phyloP scores from a whole-genome alignment of 257 asterid species.

The Anisodus acutangulus region DNA sequence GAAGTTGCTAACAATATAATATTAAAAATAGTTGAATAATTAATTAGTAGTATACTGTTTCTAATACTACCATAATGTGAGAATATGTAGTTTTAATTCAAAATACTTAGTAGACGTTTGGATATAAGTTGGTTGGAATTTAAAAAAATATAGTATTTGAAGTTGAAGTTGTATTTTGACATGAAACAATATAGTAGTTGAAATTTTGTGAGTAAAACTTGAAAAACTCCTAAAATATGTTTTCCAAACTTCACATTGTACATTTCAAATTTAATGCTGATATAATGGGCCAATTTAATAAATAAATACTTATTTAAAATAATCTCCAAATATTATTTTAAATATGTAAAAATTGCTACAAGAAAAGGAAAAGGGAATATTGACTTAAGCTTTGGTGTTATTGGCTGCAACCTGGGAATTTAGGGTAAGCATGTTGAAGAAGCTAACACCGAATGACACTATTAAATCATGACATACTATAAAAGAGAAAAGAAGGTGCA shows the following conservation, averaged over 20 bases:
- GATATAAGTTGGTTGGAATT: background rate
- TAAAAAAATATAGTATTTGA: too few species aligned
- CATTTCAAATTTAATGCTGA: background rate
- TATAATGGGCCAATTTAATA: background rate
- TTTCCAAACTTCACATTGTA: background rate
- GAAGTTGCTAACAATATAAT: background rate
- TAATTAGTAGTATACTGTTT: background rate
- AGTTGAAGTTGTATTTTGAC: background rate
- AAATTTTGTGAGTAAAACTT: too few species aligned
- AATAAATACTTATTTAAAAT: too few species aligned
- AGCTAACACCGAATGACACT: background rate
- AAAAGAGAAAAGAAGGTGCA: constrained; percentile 22
- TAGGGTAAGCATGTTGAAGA: background rate
- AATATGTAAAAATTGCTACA: too few species aligned
- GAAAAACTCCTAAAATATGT: too few species aligned
- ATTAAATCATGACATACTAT: background rate
- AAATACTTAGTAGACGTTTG: background rate
- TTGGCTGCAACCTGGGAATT: too few species aligned
- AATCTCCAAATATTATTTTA: too few species aligned
- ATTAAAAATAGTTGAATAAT: background rate
- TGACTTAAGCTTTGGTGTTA: too few species aligned
- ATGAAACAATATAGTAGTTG: too few species aligned
- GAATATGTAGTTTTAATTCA: background rate
- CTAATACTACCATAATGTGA: background rate
- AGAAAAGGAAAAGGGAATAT: too few species aligned